Evolutionary conservation across 192 early-diverging fungal genomes (phyloP), one percentile per base, ranked within the genome.

Genomic region (Glomus cerebriforme): DNA sequence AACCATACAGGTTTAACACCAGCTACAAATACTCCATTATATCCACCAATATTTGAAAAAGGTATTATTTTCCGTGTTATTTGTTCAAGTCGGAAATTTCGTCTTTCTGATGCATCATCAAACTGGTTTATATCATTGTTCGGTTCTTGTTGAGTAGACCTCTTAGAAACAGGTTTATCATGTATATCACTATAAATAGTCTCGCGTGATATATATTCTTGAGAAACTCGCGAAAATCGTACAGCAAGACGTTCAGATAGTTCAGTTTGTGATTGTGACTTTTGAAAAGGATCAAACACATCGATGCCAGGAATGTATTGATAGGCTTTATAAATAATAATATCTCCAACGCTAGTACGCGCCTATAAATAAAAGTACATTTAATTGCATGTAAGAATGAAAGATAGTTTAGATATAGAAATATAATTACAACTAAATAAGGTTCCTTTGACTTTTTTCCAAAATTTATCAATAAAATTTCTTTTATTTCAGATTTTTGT

Each of bases 1-100:
- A 96, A 81, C 93, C 93, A 96, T 64, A 88, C 85, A 17, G 95
- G 94, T 17, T 90, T 81, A 15, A 83, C 80, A 31, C 95, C 94
- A 13, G 90, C 82, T 35, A 95, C 86, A 81, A 95, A 93, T 5
- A 96, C 86, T 10, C 94, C 95, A 0, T 89, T 80, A 83, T 91
- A 95, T 15, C 89, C 89, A 31, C 85, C 74, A 1, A 90, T 82
- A 77, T 88, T 86, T 5, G 79, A 79, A 66, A 90, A 90, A 1
- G 86, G 84, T 26, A 87, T 83, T 59, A 90, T 76, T 27, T 24
- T 80, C 81, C 22, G 39, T 79, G 64, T 72, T 39, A 17, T 71
- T 19, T 69, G 45, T 70, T 72, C 78, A 73, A 81, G 67, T 26
- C 66, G 79, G 43, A 77, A 77, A 29, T 65, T 74, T 5, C 59